Evolutionary conservation across 106 monocot species (phyloP), one percentile per base, ranked within the genome.

Genomic region (Narthecium ossifragum): DNA sequence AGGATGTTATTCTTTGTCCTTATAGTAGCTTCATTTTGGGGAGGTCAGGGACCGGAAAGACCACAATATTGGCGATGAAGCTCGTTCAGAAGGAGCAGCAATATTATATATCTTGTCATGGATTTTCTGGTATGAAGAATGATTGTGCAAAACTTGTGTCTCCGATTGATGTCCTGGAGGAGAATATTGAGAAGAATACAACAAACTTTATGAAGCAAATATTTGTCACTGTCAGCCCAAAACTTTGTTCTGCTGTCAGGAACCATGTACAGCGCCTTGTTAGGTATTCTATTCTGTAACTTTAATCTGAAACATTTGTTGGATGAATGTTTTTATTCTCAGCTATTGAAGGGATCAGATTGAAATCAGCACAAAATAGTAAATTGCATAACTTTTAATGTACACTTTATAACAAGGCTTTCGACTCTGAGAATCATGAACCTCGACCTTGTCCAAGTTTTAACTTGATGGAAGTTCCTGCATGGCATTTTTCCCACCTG

Each of bases 21-120:
- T 28, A 45, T 14, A 72, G 57, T 25, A 21, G 55, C 20, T 72
- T 72, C 51, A 72, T 72, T 31, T 48, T 72, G 33, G 72, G 72
- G 24, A 64, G 72, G 37, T 72, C 64, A 4, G 72, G 72, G 9
- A 72, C 72, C 1, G 72, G 72, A 23, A 72, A 72, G 27, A 72
- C 72, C 10, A 72, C 72, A 3, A 24, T 72, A 36, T 65, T 72
- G 24, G 59, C 64, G 0, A 72, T 58, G 63, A 72, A 72, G 31
- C 57, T 72, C 4, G 40, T 64, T 59, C 72, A 59, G 32, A 64
- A 57, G 27, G 57, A 72, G 31, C 72, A 72, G 55, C 72, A 32
- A 11, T 22, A 31, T 2, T 26, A 21, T 50, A 22, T 72, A 20
- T 58, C 64, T 58, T 58, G 22, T 25, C 9, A 64, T 24, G 72